Evolutionary conservation across 2,329 filamentous ascomycete genomes (phyloP), one percentile per base, ranked within the genome.

Genomic region (Penicillium sp.): DNA sequence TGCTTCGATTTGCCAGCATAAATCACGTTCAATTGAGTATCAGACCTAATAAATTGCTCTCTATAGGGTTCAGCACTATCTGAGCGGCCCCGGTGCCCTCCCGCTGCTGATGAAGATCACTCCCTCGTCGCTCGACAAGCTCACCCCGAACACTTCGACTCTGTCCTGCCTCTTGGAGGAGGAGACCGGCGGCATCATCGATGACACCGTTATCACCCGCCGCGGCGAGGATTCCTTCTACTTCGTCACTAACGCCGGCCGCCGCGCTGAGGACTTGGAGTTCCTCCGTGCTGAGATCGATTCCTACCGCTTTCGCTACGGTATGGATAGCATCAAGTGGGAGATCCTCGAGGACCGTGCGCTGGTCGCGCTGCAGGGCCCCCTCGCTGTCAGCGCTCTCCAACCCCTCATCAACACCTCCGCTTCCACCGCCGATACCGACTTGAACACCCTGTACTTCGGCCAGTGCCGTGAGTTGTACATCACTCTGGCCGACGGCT

Each of bases 221-320:
- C 84, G 96, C n/a, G 85, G 83, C 28, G 83, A 85, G 59, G 86
- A 92, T 61, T 79, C 85, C 58, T 98, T 93, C 82, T 97, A 97
- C 79, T 88, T 98, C 61, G 95, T 99, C 64, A 96, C 93, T 66
- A 99, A 99, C 77, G 95, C 94, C 28, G 95, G 88, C 40, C 97
- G 93, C 78, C 86, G 93, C 58, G 89, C 93, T 51, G 97, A 97
- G 81, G 94, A 98, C 79, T 83, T 91, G 63, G 85, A 83, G 56
- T 98, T 93, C 78, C 80, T 99, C 22, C 82, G 82, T 49, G 82
- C 86, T 62, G 87, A 96, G 76, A 84, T 97, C 56, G 81, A 83
- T 12, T 80, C 81, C 50, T 89, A 87, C 78, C 80, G 81, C 66
- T 79, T 83, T 66, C 81, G 84, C 57, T 83, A 85, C 64, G 83